Evolutionary conservation across 345 rosid species (phyloP), one percentile per base, ranked within the genome.

Genomic region (Noccaea bulbosa): DNA sequence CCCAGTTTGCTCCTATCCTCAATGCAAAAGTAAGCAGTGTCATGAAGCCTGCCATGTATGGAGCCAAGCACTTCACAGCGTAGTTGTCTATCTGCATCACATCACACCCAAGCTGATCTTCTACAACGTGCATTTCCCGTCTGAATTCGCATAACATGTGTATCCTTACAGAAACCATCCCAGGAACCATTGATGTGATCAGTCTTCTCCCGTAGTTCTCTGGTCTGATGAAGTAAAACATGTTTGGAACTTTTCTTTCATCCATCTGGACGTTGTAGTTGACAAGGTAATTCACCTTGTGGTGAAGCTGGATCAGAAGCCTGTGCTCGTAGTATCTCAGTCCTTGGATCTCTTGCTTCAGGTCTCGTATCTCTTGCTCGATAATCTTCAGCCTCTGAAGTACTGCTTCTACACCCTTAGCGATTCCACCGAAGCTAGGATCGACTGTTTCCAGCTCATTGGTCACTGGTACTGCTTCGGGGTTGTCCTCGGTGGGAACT

Each of bases 261-360:
- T 94, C 96, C 67, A 86, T 75, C 71, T 88, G 93, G 59, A 89
- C 80, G 55, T 86, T 94, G 77, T 85, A 94, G 84, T 88, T 91
- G 69, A 91, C 89, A 10, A 91, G 91, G 84, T 91, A 89, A 79
- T 91, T 76, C 72, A 94, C 86, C 81, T 89, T 94, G 65, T 86
- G 95, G 52, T 94, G 92, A 79, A 94, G 98, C 84, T 89, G 88
- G 30, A 87, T 78, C 39, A 94, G 85, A 60, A 94, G 90, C 37
- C 89, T 82, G 80, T 91, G 96, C 70, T 94, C 96, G 38, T 88
- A 89, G 77, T 89, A 89, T 76, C 93, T 84, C 69, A 94, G 74
- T 47, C 99, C 98, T 76, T 94, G 99, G 71, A 91, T 91, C 86
- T 94, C 98, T 67, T 89, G 95, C 81, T 91, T 94, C 78, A 94